Evolutionary conservation across 805 yeast genomes (phyloP), one percentile per base, ranked within the genome.

Genomic region (Monosporozyma yasuniensis): DNA sequence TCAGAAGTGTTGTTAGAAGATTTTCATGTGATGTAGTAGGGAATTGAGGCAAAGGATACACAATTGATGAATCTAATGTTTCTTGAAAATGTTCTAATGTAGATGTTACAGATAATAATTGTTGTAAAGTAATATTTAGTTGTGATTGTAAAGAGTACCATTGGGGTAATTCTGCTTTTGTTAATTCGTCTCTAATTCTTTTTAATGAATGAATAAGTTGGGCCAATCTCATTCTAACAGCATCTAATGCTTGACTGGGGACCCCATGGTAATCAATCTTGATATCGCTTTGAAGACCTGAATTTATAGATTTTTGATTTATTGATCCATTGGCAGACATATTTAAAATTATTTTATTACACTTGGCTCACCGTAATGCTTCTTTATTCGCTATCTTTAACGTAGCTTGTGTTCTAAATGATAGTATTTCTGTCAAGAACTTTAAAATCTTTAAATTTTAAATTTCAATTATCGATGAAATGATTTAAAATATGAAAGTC

Each of bases 11-110:
- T 0, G 95, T 85, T 47, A 90, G 69, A 34, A 93, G 72, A 2
- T 88, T 86, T 59, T 86, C 90, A 55, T 87, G 90, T 42, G 87
- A 84, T 0, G 87, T 78, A 0, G 95, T 79, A 8, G 97, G 97
- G 63, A 91, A 93, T 19, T 77, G 76, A 0, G 90, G 84, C 48
- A 87, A 71, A 1, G 99, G 99, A 60, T 79, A 91, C 1, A 82
- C 90, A 47, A 86, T 88, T 0, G 95, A 81, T 4, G 78, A 67
- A 43, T 76, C 75, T 23, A 93, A 70, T 0, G 76, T 65, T 3
- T 77, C 83, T 6, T 78, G 74, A 58, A 83, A 80, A 49, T 75
- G 74, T 39, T 81, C 79, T 22, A 93, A 62, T 1, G 87, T 82
- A 5, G 77, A 67, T 0, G 95, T 79, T n/a, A 91, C 76, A 2